Evolutionary conservation across 2,329 filamentous ascomycete species (phyloP).

Genomic region (Pseudopithomyces maydicus): DNA sequence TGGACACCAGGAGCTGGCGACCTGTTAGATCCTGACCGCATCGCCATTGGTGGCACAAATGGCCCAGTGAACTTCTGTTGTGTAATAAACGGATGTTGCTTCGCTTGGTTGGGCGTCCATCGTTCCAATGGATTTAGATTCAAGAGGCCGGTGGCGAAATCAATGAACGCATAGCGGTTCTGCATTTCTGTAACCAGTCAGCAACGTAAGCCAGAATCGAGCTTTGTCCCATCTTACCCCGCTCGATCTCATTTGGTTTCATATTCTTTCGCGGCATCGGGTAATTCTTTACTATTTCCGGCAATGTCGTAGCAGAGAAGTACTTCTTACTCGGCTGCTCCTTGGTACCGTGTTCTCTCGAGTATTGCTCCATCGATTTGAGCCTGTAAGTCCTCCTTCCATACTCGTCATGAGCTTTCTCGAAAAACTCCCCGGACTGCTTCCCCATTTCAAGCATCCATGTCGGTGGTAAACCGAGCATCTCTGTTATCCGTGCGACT

Average conservation of each 20-base stretch:
- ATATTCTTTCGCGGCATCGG: constrained; percentile 99
- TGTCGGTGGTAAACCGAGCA: constrained; percentile 93
- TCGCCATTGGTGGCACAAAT: constrained; percentile 95
- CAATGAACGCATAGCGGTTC: constrained; percentile 95
- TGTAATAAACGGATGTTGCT: constrained; percentile 96
- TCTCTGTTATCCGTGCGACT: constrained; percentile 94
- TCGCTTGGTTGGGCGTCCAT: constrained; percentile 98
- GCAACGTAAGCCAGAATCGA: constrained; percentile 1
- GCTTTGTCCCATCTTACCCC: constrained; percentile 66
- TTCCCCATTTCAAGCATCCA: constrained; percentile 99
- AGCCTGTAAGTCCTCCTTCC: constrained; percentile 87
- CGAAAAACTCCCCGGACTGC: constrained; percentile 95
- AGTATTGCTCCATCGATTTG: constrained; percentile 98
- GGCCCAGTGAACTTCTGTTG: constrained; percentile 96
- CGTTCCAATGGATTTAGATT: constrained; percentile 95
- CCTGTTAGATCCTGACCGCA: constrained; percentile 85
- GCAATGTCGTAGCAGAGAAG: constrained; percentile 90
- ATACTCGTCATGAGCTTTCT: constrained; percentile 90
- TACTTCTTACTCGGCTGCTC: constrained; percentile 99
- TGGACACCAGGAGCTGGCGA: constrained; percentile 92
- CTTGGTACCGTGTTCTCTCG: constrained; percentile 91
- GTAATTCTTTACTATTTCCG: constrained; percentile 97
- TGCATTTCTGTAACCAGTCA: constrained; percentile 79
- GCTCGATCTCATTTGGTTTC: constrained; percentile 94
- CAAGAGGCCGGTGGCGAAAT: constrained; percentile 91